Evolutionary conservation across 495 filamentous ascomycete species (phyloP).

Genomic region (Tuber umbilicatum): DNA sequence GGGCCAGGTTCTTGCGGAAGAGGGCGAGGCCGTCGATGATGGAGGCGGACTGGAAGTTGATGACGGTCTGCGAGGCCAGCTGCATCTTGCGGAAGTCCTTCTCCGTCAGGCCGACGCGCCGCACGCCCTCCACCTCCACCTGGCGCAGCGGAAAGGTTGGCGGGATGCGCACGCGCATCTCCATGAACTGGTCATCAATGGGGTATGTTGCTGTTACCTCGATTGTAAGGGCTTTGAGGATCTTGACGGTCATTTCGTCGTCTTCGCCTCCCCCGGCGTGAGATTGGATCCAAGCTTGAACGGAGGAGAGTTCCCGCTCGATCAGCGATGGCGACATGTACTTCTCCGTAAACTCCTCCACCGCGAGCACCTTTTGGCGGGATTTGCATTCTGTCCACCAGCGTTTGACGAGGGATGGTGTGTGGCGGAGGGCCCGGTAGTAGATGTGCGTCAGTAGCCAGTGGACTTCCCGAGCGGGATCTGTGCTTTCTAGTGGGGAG

Average conservation of each 20-base stretch:
- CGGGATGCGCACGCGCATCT: slow-evolving; percentile 71
- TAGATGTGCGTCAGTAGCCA: slow-evolving; percentile 82
- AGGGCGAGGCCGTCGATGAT: slow-evolving; percentile 76
- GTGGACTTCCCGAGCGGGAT: slow-evolving; percentile 61
- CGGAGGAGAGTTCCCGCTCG: slow-evolving; percentile 60
- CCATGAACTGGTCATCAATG: slow-evolving; percentile 76
- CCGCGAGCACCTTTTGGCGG: slow-evolving; percentile 65
- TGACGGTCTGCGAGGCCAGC: slow-evolving; percentile 77
- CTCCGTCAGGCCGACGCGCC: slow-evolving; percentile 77
- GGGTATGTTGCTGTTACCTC: slow-evolving; percentile 78
- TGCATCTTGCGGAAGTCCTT: slow-evolving; percentile 86
- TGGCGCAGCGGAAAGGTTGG: slow-evolving; percentile 69
- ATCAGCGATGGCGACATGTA: slow-evolving; percentile 79
- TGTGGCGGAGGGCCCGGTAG: slow-evolving; percentile 67
- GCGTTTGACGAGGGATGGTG: slow-evolving; percentile 69
- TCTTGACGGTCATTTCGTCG: slow-evolving; percentile 67
- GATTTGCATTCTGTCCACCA: slow-evolving; percentile 70
- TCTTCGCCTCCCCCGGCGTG: slow-evolving; percentile 53
- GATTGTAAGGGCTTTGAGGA: slow-evolving; percentile 54
- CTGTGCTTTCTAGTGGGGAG: slow-evolving; percentile 45
- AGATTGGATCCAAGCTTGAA: slow-evolving; percentile 62
- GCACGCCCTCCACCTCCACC: slow-evolving; percentile 68
- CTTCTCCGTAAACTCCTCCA: slow-evolving; percentile 76
- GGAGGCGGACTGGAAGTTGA: slow-evolving; percentile 77
- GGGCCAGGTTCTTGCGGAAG: slow-evolving; percentile 75